Evolutionary conservation across 352 stramenopile genomes (phyloP), one percentile per base, ranked within the genome.

Genomic region (Thalassiosira ordinaria): DNA sequence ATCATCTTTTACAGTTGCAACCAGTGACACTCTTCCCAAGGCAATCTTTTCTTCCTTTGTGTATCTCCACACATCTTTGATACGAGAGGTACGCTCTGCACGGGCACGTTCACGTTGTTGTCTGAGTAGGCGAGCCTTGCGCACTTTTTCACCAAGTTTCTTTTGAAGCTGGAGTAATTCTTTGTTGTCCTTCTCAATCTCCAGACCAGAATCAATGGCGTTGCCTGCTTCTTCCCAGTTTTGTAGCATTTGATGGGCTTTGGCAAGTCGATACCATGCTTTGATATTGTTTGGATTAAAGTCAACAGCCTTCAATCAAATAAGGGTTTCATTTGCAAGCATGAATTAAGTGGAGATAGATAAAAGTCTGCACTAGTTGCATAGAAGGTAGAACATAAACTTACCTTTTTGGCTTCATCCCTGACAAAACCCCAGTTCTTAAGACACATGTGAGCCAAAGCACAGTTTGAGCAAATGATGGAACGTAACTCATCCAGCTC

Each of bases 11-110:
- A 92, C 82, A 41, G 78, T 89, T 16, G 82, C 72, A 2, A 95
- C 88, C 8, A 95, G 68, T 1, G 88, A 72, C 16, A 93, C 75
- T 41, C 88, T 63, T 9, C 90, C 90, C 27, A 95, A 71, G 37
- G 80, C 41, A 70, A 93, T 90, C 26, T 73, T 72, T 41, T 84
- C 75, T 31, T 90, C 80, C 53, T 92, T 91, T 61, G 83, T 92
- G 66, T 91, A 90, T 65, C 89, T 93, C 90, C 90, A 95, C 4
- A 93, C 81, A 37, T 82, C 41, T 76, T 95, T 93, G 29, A 95
- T 87, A 27, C 78, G 49, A 26, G 71, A 62, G 0, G 85, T 87
- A 22, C 90, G 80, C 63, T 93, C 84, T 1, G 86, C 87, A 65
- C 88, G 82, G 27, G 64, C 53, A 20, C 81, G 65, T 71, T 93